Conservation (phyloP, 805 yeast genomes). For the Yarrowia sp. region DNA sequence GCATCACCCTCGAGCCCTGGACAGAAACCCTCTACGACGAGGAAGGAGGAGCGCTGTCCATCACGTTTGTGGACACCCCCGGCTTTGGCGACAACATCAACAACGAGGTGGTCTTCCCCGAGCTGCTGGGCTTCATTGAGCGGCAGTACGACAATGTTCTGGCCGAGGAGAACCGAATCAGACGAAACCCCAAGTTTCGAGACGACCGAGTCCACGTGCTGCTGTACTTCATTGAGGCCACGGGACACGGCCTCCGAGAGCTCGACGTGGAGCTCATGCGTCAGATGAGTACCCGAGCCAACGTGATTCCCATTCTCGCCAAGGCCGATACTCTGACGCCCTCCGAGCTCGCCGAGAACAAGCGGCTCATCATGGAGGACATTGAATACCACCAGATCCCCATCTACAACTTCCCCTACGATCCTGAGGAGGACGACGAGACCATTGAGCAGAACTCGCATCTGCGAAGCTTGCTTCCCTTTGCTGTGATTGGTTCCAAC, state of each 20-base stretch:
- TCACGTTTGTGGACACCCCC: conserved; percentile 72
- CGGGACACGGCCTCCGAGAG: conserved; percentile 64
- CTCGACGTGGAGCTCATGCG: conserved; percentile 77
- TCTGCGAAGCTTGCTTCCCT: conserved; percentile 61
- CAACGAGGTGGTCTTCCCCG: conserved; percentile 58
- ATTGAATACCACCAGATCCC: conserved; percentile 65
- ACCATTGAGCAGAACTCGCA: conserved; percentile 49
- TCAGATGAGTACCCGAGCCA: conserved; percentile 71
- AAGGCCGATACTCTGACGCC: conserved; percentile 81
- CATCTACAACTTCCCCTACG: conserved; percentile 75
- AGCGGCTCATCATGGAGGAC: conserved; percentile 62
- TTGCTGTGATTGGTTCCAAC: conserved; percentile 58
- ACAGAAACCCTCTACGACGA: conserved; percentile 60
- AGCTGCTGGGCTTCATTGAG: conserved; percentile 67
- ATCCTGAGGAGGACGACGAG: conserved; percentile 58
- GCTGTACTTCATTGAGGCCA: conserved; percentile 75
- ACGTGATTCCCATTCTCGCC: conserved; percentile 81
- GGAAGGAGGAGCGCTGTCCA: conserved; percentile 55
- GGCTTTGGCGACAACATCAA: conserved; percentile 82
- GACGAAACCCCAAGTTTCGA: conserved; percentile 70
- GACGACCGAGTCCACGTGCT: conserved; percentile 82
- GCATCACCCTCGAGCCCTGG: conserved; percentile 27
- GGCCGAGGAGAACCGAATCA: conserved; percentile 75
- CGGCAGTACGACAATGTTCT: conserved; percentile 74
- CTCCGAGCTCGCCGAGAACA: conserved; percentile 63